Evolutionary conservation across 768 basidiomycete species (phyloP).

Genomic region (Pleurotus eryngii): DNA sequence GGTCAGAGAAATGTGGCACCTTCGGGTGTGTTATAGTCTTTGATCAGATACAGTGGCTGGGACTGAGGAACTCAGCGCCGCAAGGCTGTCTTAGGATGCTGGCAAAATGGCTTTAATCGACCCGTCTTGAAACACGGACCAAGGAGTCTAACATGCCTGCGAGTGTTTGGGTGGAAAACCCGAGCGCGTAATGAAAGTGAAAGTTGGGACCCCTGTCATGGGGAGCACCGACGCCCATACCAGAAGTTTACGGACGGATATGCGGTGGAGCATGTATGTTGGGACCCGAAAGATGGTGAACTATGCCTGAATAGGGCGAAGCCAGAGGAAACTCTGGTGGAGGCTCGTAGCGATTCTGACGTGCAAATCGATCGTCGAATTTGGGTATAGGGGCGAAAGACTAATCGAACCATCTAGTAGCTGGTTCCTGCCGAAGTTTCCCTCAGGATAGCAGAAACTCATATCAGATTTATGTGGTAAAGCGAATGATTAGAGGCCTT

Average conservation of each 20-base stretch:
- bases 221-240: conserved; percentile 72
- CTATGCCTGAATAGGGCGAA: conserved; percentile 87
- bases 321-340: conserved; percentile 97
- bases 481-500: conserved; percentile 92
- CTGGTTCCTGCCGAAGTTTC: conserved; percentile 92
- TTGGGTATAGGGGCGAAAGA: conserved; percentile 96
- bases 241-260: conserved; percentile 66
- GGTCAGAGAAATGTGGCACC: too few relatives aligned
- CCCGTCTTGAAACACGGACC: too few relatives aligned
- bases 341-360: conserved; percentile 95
- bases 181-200: too few relatives aligned
- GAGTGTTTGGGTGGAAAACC: too few relatives aligned
- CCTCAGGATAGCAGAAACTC: conserved; percentile 59
- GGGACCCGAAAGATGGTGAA: conserved; percentile 91
- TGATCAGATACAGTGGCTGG: too few relatives aligned
- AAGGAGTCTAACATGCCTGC: too few relatives aligned
- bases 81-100: too few relatives aligned
- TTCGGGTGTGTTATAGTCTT: too few relatives aligned
- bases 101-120: too few relatives aligned
- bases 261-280: conserved; percentile 81
- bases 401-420: conserved; percentile 94
- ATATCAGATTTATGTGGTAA: conserved; percentile 65
- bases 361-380: conserved; percentile 95
- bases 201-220: too few relatives aligned
- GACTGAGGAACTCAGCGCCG: too few relatives aligned